phyloP scores from a whole-genome alignment of 2,329 filamentous ascomycete genomes.

The Colletotrichum viniferum region DNA sequence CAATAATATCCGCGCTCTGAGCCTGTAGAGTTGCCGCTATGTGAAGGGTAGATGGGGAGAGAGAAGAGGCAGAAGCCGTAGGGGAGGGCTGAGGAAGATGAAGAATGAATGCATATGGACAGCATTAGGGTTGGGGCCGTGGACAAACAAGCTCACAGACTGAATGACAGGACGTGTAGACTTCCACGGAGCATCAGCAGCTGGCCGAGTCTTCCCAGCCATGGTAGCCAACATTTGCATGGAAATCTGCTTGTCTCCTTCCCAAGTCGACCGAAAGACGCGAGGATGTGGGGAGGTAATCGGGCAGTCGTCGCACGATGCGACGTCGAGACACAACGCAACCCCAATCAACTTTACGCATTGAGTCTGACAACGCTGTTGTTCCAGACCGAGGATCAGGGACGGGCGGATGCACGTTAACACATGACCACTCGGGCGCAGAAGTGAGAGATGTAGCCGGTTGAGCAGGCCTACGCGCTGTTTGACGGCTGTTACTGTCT shows the following conservation, averaged over 20 bases:
- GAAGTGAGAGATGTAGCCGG: background rate
- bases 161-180: background rate
- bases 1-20: background rate
- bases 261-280: background rate
- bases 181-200: background rate
- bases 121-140: background rate
- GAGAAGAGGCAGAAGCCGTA: background rate
- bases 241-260: background rate
- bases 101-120: background rate
- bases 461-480: background rate
- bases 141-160: background rate
- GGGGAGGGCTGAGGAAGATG: background rate
- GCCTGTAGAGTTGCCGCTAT: background rate
- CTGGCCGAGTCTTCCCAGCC: background rate
- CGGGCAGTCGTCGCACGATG: background rate
- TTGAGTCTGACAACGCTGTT: background rate
- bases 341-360: background rate
- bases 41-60: background rate
- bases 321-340: background rate
- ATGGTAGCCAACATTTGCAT: background rate
- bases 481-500: background rate
- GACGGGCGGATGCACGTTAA: background rate
- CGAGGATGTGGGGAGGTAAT: background rate
- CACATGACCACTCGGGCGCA: slow-evolving; percentile 1
- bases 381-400: background rate